Percentiles rank a stretch among this genome's conserved stretches.
These are phyloP conservation scores for Tulasnella calospora DNA, from an alignment of 768 basidiomycete species.

Conservation along the genomic window DNA sequence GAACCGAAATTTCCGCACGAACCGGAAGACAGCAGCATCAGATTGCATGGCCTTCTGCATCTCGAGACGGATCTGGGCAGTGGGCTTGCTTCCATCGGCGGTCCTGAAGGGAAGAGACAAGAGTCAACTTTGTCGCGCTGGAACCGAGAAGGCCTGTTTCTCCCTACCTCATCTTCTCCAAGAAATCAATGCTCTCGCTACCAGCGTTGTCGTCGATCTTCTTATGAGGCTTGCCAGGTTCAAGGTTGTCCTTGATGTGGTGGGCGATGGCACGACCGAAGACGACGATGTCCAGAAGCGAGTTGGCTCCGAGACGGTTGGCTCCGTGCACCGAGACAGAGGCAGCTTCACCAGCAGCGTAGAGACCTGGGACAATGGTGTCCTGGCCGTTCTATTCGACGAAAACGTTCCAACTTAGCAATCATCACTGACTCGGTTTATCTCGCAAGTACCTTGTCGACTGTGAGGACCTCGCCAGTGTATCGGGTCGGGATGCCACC, in stretches of 20 bases:
- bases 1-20: constrained; percentile 26
- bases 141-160: background rate
- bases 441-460: constrained; percentile 51
- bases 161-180: constrained; percentile 74
- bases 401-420: background rate
- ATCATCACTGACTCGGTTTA: background rate
- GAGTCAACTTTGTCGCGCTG: background rate
- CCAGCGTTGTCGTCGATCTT: constrained; percentile 82
- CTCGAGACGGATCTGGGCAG: constrained; percentile 83
- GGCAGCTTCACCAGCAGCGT: constrained; percentile 98
- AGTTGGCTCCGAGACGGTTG: constrained; percentile 99
- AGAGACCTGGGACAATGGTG: constrained; percentile 89
- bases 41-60: constrained; percentile 99
- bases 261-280: constrained; percentile 99
- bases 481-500: constrained; percentile 99
- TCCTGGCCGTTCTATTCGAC: constrained; percentile 69
- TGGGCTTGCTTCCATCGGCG: constrained; percentile 74
- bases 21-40: constrained; percentile 97
- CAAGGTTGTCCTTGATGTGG: constrained; percentile 88
- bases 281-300: constrained; percentile 96
- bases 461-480: constrained; percentile 92
- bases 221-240: constrained; percentile 88
- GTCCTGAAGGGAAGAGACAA: constrained; percentile 46
- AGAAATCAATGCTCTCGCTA: constrained; percentile 71
- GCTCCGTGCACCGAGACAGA: constrained; percentile 99